phyloP scores from a whole-genome alignment of 2,329 filamentous ascomycete species.

The Penicillium sp. region DNA sequence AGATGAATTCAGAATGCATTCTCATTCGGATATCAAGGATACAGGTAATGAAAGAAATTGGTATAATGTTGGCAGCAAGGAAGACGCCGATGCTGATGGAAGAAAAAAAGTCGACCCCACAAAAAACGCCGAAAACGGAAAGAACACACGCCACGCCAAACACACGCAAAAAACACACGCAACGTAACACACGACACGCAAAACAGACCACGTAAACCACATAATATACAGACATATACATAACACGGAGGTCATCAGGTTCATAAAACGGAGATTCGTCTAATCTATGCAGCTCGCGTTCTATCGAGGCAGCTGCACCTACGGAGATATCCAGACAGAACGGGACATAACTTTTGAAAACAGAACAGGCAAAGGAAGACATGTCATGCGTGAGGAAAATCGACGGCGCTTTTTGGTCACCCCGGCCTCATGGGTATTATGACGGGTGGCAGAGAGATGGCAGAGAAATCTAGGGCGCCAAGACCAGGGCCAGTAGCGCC shows the following conservation, averaged over 20 bases:
- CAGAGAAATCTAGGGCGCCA: constrained; percentile 55
- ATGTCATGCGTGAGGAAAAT: constrained; percentile 24
- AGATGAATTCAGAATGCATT: too few relatives aligned
- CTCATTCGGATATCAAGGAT: too few relatives aligned
- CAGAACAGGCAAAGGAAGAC: constrained; percentile 21
- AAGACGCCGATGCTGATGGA: neutral
- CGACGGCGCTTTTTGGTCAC: constrained; percentile 17
- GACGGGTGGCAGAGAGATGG: constrained; percentile 12
- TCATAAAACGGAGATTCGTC: constrained; percentile 38
- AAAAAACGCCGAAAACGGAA: constrained; percentile 8
- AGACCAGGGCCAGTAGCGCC: constrained; percentile 90
- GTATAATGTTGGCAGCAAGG: too few relatives aligned
- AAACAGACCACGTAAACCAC: constrained; percentile 25
- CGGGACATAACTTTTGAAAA: constrained; percentile 34
- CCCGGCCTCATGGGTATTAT: constrained; percentile 18
- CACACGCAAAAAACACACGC: constrained; percentile 24
- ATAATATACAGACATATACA: constrained; percentile 30
- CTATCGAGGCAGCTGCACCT: constrained; percentile 29
- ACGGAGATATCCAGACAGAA: constrained; percentile 33
- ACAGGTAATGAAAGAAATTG: too few relatives aligned
- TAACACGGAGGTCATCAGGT: constrained; percentile 31
- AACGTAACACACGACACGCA: constrained; percentile 16
- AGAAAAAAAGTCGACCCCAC: neutral
- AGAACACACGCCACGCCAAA: constrained; percentile 18
- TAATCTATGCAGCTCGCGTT: constrained; percentile 36